Evolutionary conservation across 345 rosid genomes (phyloP).

Genomic region (Brassica cretica): DNA sequence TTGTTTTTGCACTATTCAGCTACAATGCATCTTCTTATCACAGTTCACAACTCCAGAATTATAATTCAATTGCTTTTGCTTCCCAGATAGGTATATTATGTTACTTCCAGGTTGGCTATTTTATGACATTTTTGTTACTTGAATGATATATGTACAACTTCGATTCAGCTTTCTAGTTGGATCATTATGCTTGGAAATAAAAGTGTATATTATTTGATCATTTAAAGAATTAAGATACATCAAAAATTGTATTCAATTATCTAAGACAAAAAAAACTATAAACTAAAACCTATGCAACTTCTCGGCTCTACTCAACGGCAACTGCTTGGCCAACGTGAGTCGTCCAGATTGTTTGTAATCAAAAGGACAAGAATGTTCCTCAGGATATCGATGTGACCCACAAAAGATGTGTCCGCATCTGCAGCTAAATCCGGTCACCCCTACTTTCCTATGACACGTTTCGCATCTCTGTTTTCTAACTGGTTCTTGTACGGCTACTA

Average conservation of each 20-base stretch:
- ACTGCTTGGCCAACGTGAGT: slow-evolving; percentile 61
- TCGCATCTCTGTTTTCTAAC: slow-evolving; percentile 45
- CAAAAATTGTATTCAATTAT: no score
- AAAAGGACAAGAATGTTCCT: slow-evolving; percentile 65
- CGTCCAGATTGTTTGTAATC: slow-evolving; percentile 60
- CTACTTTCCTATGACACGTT: slow-evolving; percentile 60
- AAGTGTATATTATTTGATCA: no score
- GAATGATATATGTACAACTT: background rate
- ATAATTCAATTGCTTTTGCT: background rate
- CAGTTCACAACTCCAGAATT: background rate
- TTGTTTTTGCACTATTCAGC: slow-evolving; percentile 1
- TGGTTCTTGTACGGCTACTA: background rate
- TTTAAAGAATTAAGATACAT: no score
- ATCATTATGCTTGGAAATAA: no score
- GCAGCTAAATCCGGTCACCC: slow-evolving; percentile 66
- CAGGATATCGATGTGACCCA: slow-evolving; percentile 70
- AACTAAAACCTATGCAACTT: slow-evolving; percentile 43
- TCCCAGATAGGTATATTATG: background rate
- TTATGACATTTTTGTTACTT: no score
- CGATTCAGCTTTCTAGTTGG: background rate
- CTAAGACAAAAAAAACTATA: no score
- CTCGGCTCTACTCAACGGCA: slow-evolving; percentile 59
- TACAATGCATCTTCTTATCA: slow-evolving; percentile 4
- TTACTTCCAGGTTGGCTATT: background rate
- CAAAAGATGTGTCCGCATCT: slow-evolving; percentile 68